Conservation (phyloP, 2,329 filamentous ascomycete species). For the Beauveria medogensis region DNA sequence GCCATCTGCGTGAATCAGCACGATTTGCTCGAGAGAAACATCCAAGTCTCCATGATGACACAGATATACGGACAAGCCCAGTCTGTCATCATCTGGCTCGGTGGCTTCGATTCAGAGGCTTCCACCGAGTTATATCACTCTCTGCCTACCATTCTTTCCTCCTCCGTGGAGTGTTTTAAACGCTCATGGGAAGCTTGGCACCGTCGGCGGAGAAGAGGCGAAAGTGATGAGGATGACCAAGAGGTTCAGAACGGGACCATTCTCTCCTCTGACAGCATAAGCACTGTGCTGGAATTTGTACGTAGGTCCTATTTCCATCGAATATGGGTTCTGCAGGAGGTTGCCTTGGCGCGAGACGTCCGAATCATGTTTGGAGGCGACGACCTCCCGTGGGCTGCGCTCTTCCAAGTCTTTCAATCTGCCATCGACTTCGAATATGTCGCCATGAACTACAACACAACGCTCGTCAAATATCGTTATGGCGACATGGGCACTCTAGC, state of each 20-base stretch:
- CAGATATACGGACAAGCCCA: slow-evolving; percentile 12
- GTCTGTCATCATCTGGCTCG: slow-evolving; percentile 14
- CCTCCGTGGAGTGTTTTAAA: slow-evolving; percentile 2
- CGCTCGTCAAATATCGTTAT: slow-evolving; percentile 6
- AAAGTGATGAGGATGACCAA: neutral
- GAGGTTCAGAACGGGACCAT: slow-evolving; percentile 8
- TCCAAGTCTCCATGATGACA: slow-evolving; percentile 15
- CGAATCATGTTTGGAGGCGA: slow-evolving; percentile 14
- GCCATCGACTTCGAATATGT: slow-evolving; percentile 9
- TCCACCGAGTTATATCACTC: neutral
- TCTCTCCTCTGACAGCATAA: neutral
- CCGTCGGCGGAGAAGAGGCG: neutral
- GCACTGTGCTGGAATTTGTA: neutral
- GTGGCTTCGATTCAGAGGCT: neutral
- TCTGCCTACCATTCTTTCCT: slow-evolving; percentile 1
- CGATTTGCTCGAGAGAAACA: slow-evolving; percentile 9
- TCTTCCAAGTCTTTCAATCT: slow-evolving; percentile 7
- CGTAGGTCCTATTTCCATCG: slow-evolving; percentile 14
- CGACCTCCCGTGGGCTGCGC: neutral
- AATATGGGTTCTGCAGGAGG: slow-evolving; percentile 17
- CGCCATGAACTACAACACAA: slow-evolving; percentile 1
- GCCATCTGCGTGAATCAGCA: slow-evolving; percentile 16
- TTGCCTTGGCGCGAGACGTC: slow-evolving; percentile 10
- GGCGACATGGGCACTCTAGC: slow-evolving; percentile 9
- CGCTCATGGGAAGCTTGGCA: slow-evolving; percentile 10